Base-by-base conservation (phyloP, 352 stramenopile genomes). In the Thraustochytrium striatum region DNA sequence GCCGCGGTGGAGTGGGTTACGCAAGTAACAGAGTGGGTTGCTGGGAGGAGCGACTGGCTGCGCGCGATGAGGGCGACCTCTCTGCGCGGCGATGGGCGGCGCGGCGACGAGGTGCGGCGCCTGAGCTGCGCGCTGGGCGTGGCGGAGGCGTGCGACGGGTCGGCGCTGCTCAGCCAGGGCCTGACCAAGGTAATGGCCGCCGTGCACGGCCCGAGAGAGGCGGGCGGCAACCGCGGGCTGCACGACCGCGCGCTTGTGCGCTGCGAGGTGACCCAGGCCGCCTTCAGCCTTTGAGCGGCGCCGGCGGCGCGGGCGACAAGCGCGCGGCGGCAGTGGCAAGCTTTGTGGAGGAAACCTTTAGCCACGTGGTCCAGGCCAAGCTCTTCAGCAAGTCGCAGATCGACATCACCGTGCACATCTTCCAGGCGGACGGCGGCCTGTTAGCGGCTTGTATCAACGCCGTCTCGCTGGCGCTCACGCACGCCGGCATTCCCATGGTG, bases 361-460 rank as follows among this genome's bases (percentile, higher is more conserved):
- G 94, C 72, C 88, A 89, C 35, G 93, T 89, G 57, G 91, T 96
- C 70, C 90, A 94, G 85, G 94, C 90, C 62, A 86, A 96, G 57
- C 84, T 95, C 69, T 96, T 95, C 69, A 89, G 91, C 62, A 87
- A 89, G 25, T 95, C 91, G 61, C 91, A 97, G 85, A 96, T 97
- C 78, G 90, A 95, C 79, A 91, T 97, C 32, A 95, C 94, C 39
- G 88, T 96, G 41, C 91, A 96, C 78, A 89, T 97, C 75, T 83
- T 95, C 58, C 90, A 96, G 72, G 88, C 90, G 3, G 92, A 97
- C 78, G 92, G 92, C 39, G 89, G 91, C 32, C 88, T 93, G 73
- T 82, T 95, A n/a, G 83, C 89, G 0, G 90, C 91, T 28, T 92
- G 88, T 58, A 92, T 95, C 82, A 97, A 97, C 80, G 92, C 91